These are phyloP conservation scores for Rubia tinctorum DNA, from an alignment of 305 asterid species.

Conservation along the genomic window DNA sequence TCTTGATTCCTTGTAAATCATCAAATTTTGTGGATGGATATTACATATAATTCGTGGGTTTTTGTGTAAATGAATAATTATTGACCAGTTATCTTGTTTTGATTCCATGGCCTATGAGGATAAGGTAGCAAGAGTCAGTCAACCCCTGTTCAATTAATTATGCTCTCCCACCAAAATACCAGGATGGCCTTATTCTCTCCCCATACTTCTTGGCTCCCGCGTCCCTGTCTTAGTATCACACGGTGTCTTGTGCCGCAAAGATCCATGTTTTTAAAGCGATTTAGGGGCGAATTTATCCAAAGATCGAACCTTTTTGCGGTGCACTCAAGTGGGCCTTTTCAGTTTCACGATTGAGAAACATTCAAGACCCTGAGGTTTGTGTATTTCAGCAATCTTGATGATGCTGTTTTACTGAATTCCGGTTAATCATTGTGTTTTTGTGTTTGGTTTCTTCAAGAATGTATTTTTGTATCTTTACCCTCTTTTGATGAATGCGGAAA, in stretches of 20 bases:
- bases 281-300: background rate
- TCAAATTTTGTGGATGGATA: background rate
- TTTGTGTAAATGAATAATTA: background rate
- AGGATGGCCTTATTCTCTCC: background rate
- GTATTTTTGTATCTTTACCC: background rate
- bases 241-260: background rate
- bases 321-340: background rate
- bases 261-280: background rate
- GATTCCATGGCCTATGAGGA: background rate
- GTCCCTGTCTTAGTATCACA: background rate
- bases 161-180: background rate
- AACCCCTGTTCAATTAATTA: background rate
- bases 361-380: slow-evolving; percentile 3
- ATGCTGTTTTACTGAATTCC: background rate
- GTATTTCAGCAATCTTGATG: background rate
- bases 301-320: slow-evolving; percentile 8
- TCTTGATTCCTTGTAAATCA: background rate
- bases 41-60: background rate
- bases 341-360: background rate
- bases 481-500: background rate
- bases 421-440: background rate
- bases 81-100: background rate
- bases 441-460: background rate
- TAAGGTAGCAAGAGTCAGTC: background rate
- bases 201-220: background rate